Percentiles rank a stretch among this genome's conserved stretches.
phyloP scores from a whole-genome alignment of 2,329 filamentous ascomycete species.

The Triangularia verruculosa region DNA sequence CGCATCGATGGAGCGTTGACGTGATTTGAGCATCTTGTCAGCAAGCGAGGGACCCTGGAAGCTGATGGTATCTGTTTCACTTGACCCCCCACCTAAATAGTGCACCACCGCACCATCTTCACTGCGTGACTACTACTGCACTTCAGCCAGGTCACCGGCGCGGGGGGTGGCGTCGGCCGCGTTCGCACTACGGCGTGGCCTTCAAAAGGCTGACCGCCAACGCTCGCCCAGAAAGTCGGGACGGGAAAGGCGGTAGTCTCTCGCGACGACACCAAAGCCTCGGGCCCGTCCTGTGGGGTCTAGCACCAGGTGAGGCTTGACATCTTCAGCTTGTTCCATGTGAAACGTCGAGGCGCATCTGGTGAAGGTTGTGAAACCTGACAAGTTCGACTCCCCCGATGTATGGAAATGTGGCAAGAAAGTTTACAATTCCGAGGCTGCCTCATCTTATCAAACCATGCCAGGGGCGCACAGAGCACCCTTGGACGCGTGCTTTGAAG shows the following conservation, averaged over 20 bases:
- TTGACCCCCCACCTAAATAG: no score
- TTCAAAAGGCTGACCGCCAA: neutral
- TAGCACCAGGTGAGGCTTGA: neutral
- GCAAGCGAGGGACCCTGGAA: neutral
- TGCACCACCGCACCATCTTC: no score
- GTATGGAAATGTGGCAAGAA: no score
- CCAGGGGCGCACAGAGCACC: neutral
- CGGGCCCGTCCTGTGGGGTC: neutral
- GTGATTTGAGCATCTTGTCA: neutral
- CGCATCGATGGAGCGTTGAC: neutral
- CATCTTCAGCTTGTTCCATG: neutral
- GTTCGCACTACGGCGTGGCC: neutral
- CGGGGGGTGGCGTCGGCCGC: neutral
- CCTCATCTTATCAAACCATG: neutral
- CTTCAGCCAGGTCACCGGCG: neutral
- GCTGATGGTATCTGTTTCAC: neutral
- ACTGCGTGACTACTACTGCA: no score
- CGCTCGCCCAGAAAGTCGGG: neutral
- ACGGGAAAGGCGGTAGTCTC: no score
- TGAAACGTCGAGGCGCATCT: conserved; percentile 8
- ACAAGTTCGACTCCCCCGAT: neutral
- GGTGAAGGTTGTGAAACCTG: conserved; percentile 2
- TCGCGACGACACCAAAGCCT: neutral
- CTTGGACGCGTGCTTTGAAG: conserved; percentile 1
- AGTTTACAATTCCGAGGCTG: no score